Evolutionary conservation across 202 grass and related monocot genomes (phyloP).

Genomic region (Alloteropsis angusta): DNA sequence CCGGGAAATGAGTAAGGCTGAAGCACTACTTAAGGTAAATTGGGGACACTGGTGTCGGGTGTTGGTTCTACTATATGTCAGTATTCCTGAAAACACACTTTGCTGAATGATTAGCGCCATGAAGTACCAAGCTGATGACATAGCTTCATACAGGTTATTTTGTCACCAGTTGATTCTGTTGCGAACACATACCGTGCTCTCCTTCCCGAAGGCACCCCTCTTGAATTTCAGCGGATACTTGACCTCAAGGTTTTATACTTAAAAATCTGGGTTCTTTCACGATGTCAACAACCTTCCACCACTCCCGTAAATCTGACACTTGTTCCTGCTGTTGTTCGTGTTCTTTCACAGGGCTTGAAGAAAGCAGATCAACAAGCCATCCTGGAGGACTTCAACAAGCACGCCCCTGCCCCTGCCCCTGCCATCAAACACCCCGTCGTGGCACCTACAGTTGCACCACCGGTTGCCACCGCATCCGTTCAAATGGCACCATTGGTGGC

Average conservation of each 20-base stretch:
- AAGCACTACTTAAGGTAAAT: slow-evolving; percentile 97
- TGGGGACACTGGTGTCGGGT: neutral
- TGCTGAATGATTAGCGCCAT: neutral
- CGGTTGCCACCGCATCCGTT: slow-evolving; percentile 24
- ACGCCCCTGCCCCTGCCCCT: slow-evolving; percentile 46
- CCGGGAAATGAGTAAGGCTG: slow-evolving; percentile 99
- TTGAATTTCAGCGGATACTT: slow-evolving; percentile 94
- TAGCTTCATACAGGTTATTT: slow-evolving; percentile 67
- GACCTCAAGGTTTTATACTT: slow-evolving; percentile 70
- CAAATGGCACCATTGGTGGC: slow-evolving; percentile 23
- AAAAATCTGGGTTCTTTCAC: neutral
- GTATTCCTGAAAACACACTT: slow-evolving; percentile 13
- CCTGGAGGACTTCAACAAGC: slow-evolving; percentile 94
- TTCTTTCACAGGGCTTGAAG: slow-evolving; percentile 69
- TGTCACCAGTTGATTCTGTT: slow-evolving; percentile 94
- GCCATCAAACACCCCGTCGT: slow-evolving; percentile 66
- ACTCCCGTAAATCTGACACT: neutral
- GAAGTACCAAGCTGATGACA: slow-evolving; percentile 11
- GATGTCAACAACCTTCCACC: neutral
- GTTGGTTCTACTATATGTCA: slow-evolving; percentile 9
- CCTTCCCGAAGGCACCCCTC: slow-evolving; percentile 79
- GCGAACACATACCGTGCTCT: slow-evolving; percentile 86
- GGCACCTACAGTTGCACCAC: slow-evolving; percentile 31
- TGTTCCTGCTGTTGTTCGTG: neutral
- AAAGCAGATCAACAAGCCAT: slow-evolving; percentile 94